phyloP scores from a whole-genome alignment of 1,284 basidiomycete genomes.

The Apiotrichum porosum region DNA sequence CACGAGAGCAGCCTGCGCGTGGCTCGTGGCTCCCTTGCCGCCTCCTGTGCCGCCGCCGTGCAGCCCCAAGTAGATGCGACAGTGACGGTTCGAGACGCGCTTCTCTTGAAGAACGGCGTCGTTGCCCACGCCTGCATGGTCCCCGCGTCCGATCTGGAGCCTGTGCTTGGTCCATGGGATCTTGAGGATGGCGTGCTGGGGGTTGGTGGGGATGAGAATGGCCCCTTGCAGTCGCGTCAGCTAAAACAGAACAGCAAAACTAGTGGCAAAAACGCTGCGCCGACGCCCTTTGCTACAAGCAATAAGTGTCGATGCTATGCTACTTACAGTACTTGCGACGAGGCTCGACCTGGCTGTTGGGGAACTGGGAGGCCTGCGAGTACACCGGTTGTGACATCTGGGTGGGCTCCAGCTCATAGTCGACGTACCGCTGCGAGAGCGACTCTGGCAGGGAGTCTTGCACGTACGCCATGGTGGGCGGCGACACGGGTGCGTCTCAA shows the following conservation, averaged over 20 bases:
- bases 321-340: conserved; percentile 46
- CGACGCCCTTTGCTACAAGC: too few relatives aligned
- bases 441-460: conserved; percentile 26
- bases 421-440: conserved; percentile 14
- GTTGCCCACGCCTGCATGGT: conserved; percentile 24
- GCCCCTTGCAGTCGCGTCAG: too few relatives aligned
- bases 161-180: conserved; percentile 40
- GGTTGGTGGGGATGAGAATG: conserved; percentile 44
- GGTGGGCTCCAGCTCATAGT: conserved; percentile 39
- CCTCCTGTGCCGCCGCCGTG: conserved; percentile 18
- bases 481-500: too few relatives aligned
- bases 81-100: conserved; percentile 44
- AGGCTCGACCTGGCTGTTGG: conserved; percentile 39
- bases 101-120: conserved; percentile 41
- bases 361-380: conserved; percentile 20
- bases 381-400: conserved; percentile 40
- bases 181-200: conserved; percentile 40
- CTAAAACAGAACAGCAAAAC: too few relatives aligned
- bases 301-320: too few relatives aligned
- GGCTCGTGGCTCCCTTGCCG: background rate
- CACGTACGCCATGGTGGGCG: conserved; percentile 17
- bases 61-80: conserved; percentile 36
- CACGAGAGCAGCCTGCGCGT: conserved; percentile 12
- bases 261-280: too few relatives aligned
- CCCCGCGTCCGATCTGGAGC: conserved; percentile 43